Conservation (phyloP, 495 filamentous ascomycete species). For the Amniculicola lignicola region DNA sequence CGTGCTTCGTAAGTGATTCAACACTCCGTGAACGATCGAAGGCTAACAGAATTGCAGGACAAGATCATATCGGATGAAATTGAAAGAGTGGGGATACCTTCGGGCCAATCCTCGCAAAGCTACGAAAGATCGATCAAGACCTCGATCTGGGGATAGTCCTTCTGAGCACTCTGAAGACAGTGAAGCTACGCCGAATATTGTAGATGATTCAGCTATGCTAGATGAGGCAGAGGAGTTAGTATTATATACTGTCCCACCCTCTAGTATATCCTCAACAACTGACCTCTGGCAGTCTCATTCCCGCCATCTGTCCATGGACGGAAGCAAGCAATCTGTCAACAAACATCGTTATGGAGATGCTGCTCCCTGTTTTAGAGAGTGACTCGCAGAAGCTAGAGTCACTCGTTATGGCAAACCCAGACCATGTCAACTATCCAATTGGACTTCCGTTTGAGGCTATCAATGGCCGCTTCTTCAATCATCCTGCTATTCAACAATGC, state of each 20-base stretch:
- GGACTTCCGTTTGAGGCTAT: slow-evolving; percentile 20
- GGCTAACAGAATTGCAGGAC: slow-evolving; percentile 10
- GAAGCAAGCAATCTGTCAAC: slow-evolving; percentile 3
- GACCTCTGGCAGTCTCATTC: slow-evolving; percentile 2
- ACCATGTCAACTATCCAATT: slow-evolving; percentile 22
- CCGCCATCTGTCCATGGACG: slow-evolving; percentile 7
- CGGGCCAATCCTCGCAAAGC: slow-evolving; percentile 8
- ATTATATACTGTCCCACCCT: too few species aligned
- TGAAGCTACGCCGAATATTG: background rate
- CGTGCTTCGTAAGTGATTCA: slow-evolving; percentile 25
- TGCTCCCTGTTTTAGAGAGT: slow-evolving; percentile 12
- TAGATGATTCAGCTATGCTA: background rate
- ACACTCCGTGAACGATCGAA: background rate
- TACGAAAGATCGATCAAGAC: background rate
- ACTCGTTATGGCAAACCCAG: slow-evolving; percentile 12
- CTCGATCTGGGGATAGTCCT: too few species aligned
- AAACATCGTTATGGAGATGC: slow-evolving; percentile 15
- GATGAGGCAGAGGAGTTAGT: slow-evolving; percentile 7
- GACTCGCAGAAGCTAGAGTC: slow-evolving; percentile 17
- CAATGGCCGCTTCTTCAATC: slow-evolving; percentile 10
- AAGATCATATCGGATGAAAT: slow-evolving; percentile 30
- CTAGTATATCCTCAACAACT: too few species aligned
- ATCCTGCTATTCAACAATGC: slow-evolving; percentile 11
- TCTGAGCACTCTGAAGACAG: slow-evolving; percentile 1
- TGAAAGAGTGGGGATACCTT: slow-evolving; percentile 30